Conservation (phyloP, 2,329 filamentous ascomycete species). For the Pseudonectria foliicola region DNA sequence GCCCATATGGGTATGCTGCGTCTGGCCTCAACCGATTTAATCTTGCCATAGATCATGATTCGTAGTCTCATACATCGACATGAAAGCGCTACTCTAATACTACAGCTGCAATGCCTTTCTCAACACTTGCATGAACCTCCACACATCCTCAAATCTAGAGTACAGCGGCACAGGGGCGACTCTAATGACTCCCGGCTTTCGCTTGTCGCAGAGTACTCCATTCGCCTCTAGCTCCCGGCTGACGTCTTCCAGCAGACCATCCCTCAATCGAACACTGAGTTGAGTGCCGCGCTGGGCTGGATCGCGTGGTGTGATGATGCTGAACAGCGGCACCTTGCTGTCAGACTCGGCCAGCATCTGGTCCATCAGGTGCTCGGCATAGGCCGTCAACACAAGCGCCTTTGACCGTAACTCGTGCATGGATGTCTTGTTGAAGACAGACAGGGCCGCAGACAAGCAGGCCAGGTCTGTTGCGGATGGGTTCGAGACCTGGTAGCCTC, state of each 20-base stretch:
- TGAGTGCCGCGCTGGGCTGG: conserved; percentile 68
- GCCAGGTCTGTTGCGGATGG: conserved; percentile 71
- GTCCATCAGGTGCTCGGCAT: conserved; percentile 62
- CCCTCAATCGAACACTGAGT: conserved; percentile 62
- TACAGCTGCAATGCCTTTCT: conserved; percentile 24
- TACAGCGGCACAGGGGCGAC: conserved; percentile 81
- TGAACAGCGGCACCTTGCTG: conserved; percentile 37
- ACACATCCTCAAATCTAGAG: conserved; percentile 70
- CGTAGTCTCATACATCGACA: too few relatives aligned
- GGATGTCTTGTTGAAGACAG: conserved; percentile 64
- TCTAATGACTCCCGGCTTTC: conserved; percentile 77
- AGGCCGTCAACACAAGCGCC: conserved; percentile 66
- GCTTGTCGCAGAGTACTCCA: conserved; percentile 73
- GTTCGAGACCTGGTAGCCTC: conserved; percentile 80
- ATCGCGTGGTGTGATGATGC: conserved; percentile 62
- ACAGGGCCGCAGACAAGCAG: conserved; percentile 64
- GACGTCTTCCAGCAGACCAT: conserved; percentile 64
- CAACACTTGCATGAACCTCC: conserved; percentile 38
- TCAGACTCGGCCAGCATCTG: conserved; percentile 30
- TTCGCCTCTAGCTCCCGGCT: conserved; percentile 55
- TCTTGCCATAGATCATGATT: too few relatives aligned
- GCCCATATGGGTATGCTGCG: too few relatives aligned
- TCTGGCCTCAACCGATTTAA: too few relatives aligned
- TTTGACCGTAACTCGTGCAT: conserved; percentile 65
- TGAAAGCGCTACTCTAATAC: not conserved